Evolutionary conservation across 352 stramenopile genomes (phyloP), one percentile per base, ranked within the genome.

Genomic region (Thalassiosira exigua): DNA sequence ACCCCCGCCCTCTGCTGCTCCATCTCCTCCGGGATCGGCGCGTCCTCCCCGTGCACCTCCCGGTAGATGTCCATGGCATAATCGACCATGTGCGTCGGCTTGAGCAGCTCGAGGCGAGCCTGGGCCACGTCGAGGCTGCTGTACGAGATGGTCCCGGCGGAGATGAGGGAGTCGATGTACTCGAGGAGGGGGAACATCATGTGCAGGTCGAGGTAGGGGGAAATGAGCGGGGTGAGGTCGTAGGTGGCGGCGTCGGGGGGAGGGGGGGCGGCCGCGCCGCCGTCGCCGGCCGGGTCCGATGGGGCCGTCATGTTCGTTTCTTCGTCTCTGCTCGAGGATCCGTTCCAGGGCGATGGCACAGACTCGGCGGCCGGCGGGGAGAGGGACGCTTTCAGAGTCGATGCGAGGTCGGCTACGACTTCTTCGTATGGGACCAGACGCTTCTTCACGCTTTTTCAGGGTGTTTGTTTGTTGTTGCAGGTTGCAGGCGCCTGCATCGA

Each of bases 111-210:
- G 48, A 98, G 85, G 69, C 97, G 96, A 66, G 96, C 95, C 78
- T 96, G 85, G 24, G 91, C 84, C 51, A 98, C 95, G 76, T 97
- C 94, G 26, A 86, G 67, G 4, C 65, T 61, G 7, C 58, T 82
- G 80, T 98, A 98, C 56, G 96, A 85, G 65, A 98, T 93, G 51
- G 93, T 94, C 70, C 91, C 95, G 21, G 91, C 91, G 2, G 64
- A 75, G 69, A 93, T 92, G 57, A 91, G 72, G 4, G 78, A 82
- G 70, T 94, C 87, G 42, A 98, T 77, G 75, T 98, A 98, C 80
- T 98, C 95, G 70, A 98, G 96, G 51, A 98, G 88, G 72, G 96
- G 96, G 90, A 98, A 98, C 92, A 98, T 97, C 85, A 98, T 98
- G 93, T 98, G 96, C 50, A 97, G 91, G 80, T 98, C 96, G 89